Conservation (phyloP, 345 rosid genomes). For the Boechera stricta region DNA sequence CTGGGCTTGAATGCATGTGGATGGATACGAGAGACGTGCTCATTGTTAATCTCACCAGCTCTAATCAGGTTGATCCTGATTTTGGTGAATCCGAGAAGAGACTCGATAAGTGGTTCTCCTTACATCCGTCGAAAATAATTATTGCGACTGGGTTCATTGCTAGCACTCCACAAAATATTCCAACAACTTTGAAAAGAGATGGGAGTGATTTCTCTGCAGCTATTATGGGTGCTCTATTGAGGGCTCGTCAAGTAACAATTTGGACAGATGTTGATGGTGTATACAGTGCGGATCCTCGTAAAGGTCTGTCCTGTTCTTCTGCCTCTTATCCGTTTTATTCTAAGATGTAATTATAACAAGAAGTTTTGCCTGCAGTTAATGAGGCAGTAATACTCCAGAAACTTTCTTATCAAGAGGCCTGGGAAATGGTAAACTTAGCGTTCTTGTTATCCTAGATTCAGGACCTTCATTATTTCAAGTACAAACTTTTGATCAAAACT, state of each 20-base stretch:
- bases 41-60: constrained; percentile 83
- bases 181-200: constrained; percentile 97
- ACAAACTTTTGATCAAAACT: constrained; percentile 33
- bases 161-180: constrained; percentile 91
- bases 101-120: constrained; percentile 84
- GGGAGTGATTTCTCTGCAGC: constrained; percentile 99
- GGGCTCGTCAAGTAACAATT: constrained; percentile 86
- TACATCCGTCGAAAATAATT: constrained; percentile 62
- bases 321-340: not conserved
- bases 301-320: constrained; percentile 59
- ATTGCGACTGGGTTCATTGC: constrained; percentile 99
- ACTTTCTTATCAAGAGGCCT: constrained; percentile 98
- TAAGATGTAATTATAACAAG: not conserved
- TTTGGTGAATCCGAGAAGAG: constrained; percentile 72
- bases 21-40: constrained; percentile 99
- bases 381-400: constrained; percentile 91
- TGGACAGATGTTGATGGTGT: constrained; percentile 99
- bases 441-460: constrained; percentile 34
- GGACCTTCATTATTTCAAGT: constrained; percentile 25
- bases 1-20: constrained; percentile 82
- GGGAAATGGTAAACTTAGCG: constrained; percentile 89
- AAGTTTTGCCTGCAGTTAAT: constrained; percentile 65
- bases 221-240: constrained; percentile 85
- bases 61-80: constrained; percentile 98
- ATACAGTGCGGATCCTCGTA: constrained; percentile 97